Evolutionary conservation across 164 flowering plant species (phyloP).

Genomic region (Nymphaea colorata): DNA sequence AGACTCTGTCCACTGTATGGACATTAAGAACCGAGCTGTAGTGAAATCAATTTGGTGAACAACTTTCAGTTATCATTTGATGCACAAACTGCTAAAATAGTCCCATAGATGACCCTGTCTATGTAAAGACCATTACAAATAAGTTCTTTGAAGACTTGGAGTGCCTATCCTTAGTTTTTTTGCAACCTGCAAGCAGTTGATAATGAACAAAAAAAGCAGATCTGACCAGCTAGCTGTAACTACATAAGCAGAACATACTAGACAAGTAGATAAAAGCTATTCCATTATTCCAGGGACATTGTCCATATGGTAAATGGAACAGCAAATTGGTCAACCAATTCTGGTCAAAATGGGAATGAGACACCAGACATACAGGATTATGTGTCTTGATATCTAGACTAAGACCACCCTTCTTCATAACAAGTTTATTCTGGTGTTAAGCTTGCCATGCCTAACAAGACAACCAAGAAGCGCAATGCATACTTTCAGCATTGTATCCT

Average conservation of each 20-base stretch:
- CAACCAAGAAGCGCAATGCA: conserved; percentile 78
- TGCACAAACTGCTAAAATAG: conserved; percentile 78
- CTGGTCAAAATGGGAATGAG: no score
- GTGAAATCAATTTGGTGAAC: conserved; percentile 62
- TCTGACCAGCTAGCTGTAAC: background rate
- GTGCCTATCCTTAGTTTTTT: conserved; percentile 54
- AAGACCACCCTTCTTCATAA: conserved; percentile 81
- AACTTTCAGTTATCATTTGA: conserved; percentile 81
- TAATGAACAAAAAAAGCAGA: conserved; percentile 9
- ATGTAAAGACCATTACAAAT: conserved; percentile 33
- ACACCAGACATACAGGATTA: conserved; percentile 48
- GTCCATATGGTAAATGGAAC: background rate
- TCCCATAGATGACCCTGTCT: conserved; percentile 74
- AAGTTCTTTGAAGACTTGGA: conserved; percentile 58
- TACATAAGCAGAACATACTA: no score
- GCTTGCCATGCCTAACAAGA: conserved; percentile 55
- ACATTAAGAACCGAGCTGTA: conserved; percentile 90
- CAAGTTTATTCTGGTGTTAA: conserved; percentile 43
- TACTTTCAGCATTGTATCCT: conserved; percentile 37
- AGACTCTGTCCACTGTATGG: conserved; percentile 50
- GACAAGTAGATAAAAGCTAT: background rate
- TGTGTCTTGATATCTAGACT: conserved; percentile 68
- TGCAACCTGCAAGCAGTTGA: conserved; percentile 87
- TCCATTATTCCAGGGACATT: background rate
- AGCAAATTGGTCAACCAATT: background rate